phyloP scores from a whole-genome alignment of 2,329 filamentous ascomycete genomes.

The Knoxdaviesia proteae region DNA sequence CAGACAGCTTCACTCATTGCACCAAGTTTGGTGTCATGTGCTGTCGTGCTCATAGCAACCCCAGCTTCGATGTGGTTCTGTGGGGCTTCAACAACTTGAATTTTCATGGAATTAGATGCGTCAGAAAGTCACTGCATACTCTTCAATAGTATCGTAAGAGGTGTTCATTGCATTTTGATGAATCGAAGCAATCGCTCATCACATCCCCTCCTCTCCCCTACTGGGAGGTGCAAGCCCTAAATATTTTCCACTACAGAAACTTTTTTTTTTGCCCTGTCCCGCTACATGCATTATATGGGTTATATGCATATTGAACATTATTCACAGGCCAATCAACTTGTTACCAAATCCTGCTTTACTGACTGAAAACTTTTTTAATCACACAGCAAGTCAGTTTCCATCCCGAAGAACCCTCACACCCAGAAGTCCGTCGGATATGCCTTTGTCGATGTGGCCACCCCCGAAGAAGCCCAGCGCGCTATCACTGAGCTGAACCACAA shows the following conservation, averaged over 20 bases:
- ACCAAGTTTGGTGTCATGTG: slow-evolving; percentile 57
- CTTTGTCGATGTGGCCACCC: slow-evolving; percentile 93
- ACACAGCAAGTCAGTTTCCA: slow-evolving; percentile 85
- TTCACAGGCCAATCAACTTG: neutral
- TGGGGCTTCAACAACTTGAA: no score
- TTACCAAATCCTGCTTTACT: slow-evolving; percentile 9
- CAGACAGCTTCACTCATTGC: slow-evolving; percentile 95
- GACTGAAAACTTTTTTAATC: slow-evolving; percentile 10
- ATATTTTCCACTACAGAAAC: no score
- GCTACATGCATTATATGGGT: neutral
- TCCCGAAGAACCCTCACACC: slow-evolving; percentile 97
- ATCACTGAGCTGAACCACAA: slow-evolving; percentile 91
- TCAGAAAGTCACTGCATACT: no score
- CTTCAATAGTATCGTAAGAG: no score
- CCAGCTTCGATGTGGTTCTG: no score
- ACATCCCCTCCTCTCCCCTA: no score
- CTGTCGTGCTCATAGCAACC: no score
- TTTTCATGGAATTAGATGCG: no score
- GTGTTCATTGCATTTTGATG: no score
- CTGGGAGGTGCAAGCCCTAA: no score
- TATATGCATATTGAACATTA: neutral
- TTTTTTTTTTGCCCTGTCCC: neutral
- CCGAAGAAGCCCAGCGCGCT: slow-evolving; percentile 83
- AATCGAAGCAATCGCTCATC: no score
- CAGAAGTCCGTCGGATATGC: slow-evolving; percentile 96